phyloP scores from a whole-genome alignment of 2,329 filamentous ascomycete species.

The Pseudogymnoascus sp. region DNA sequence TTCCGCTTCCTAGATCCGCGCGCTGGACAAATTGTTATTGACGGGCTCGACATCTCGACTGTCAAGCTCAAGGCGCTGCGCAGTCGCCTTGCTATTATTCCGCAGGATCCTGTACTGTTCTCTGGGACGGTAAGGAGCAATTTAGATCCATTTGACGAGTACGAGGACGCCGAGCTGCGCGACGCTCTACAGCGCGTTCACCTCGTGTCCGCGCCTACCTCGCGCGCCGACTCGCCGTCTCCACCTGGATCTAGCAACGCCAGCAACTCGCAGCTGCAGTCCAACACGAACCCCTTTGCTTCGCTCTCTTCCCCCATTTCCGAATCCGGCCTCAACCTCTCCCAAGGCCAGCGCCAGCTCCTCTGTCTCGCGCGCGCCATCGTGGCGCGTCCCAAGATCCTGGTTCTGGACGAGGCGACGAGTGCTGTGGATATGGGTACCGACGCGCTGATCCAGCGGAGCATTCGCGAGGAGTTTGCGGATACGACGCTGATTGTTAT shows the following conservation, averaged over 20 bases:
- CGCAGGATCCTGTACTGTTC: slow-evolving; percentile 75
- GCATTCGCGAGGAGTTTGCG: slow-evolving; percentile 63
- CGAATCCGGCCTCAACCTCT: slow-evolving; percentile 66
- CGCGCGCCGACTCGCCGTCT: slow-evolving; percentile 29
- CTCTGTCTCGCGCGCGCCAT: slow-evolving; percentile 68
- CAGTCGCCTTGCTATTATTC: slow-evolving; percentile 71
- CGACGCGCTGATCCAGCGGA: slow-evolving; percentile 64
- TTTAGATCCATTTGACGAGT: slow-evolving; percentile 66
- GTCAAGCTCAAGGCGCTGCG: slow-evolving; percentile 63
- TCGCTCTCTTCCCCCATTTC: slow-evolving; percentile 56
- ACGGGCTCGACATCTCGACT: slow-evolving; percentile 66
- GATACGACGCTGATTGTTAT: slow-evolving; percentile 65
- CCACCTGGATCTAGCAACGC: slow-evolving; percentile 28
- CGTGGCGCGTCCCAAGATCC: slow-evolving; percentile 62
- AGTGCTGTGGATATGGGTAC: slow-evolving; percentile 72
- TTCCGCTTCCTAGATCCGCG: slow-evolving; percentile 69
- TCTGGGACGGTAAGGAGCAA: slow-evolving; percentile 70
- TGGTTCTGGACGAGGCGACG: slow-evolving; percentile 75
- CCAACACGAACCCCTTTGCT: slow-evolving; percentile 58
- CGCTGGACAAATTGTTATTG: slow-evolving; percentile 59
- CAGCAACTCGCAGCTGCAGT: slow-evolving; percentile 26
- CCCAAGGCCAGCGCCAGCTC: slow-evolving; percentile 68
- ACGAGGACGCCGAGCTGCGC: slow-evolving; percentile 59
- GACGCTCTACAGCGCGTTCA: slow-evolving; percentile 65
- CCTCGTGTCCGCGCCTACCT: slow-evolving; percentile 32